Conservation (phyloP, 441 rosid genomes). For the Rhodomyrtus psidioides region DNA sequence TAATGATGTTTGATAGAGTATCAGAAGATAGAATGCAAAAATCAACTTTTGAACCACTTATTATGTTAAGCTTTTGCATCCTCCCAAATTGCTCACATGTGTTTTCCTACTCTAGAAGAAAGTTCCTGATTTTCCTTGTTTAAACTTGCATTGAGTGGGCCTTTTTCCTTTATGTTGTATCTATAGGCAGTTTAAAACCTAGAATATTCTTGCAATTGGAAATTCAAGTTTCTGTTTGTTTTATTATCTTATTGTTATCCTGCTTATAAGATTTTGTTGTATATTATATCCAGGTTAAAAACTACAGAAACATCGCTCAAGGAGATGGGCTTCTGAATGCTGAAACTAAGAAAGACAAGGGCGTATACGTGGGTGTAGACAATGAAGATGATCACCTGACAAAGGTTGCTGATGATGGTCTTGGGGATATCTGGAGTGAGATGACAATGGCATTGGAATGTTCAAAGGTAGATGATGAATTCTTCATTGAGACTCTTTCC, state of each 20-base stretch:
- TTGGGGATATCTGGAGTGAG: constrained; percentile 82
- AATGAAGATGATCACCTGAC: constrained; percentile 26
- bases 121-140: background rate
- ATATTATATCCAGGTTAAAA: constrained; percentile 16
- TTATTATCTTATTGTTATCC: background rate
- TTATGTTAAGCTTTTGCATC: background rate
- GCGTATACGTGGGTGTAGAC: constrained; percentile 58
- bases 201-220: background rate
- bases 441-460: constrained; percentile 63
- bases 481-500: background rate
- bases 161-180: background rate
- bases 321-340: constrained; percentile 2
- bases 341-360: constrained; percentile 38
- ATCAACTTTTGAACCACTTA: background rate
- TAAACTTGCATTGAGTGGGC: background rate
- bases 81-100: background rate
- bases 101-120: background rate
- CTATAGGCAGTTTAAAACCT: background rate
- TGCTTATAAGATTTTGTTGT: background rate
- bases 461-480: constrained; percentile 50
- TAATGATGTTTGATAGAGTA: background rate
- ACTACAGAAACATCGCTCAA: background rate
- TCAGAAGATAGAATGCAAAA: background rate
- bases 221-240: background rate
- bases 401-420: constrained; percentile 52